Base-by-base conservation (phyloP, 176 grass and related monocot genomes). In the Oryza glaberrima region DNA sequence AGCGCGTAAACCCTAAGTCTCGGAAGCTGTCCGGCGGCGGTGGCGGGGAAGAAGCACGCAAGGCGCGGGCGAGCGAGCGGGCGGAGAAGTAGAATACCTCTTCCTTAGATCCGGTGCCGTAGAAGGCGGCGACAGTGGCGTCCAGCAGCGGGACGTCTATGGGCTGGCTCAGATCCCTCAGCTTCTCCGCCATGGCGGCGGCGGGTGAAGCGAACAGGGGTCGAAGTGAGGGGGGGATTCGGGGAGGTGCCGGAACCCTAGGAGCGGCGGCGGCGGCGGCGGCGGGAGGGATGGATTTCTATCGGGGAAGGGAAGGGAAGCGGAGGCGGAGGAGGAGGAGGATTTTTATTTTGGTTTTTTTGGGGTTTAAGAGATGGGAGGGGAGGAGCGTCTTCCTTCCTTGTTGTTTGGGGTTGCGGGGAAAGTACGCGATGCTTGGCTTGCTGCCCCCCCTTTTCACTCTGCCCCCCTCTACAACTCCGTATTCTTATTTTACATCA, bases 21-120 rank as follows among this genome's bases (percentile, higher is more conserved):
- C 11, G 28, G 54, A 17, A 65, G 69, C 60, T 30, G 1, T 36
- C 64, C 43, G 69, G 2, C 7, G 25, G 56, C 26, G 54, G 35
- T 4, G 25, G 10, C 6, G 52, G 56, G 20, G 54, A 36, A 14
- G 75, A 88, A 60, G 7, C 14, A n/a, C 45, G 4, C 70, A 15
- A 78, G 2, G n/a, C 11, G 60, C 10, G 26, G 32, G 68, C 40
- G 40, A 41, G 40, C 40, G 40, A 6, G 5, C 4, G 20, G 20
- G 58, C 11, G 9, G 67, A 5, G 28, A 23, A 80, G 30, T 20
- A 11, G 45, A 88, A 87, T 82, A 98, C 97, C 97, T 99, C 94
- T 34, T 99, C 94, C 58, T 99, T 99, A 87, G 97, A 99, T 92
- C 97, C 97, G 67, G 97, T 99, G 41, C 97, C 97, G 36, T 99